These are phyloP conservation scores for Boletus vinaceobasis DNA, from an alignment of 768 basidiomycete species.

Conservation along the genomic window DNA sequence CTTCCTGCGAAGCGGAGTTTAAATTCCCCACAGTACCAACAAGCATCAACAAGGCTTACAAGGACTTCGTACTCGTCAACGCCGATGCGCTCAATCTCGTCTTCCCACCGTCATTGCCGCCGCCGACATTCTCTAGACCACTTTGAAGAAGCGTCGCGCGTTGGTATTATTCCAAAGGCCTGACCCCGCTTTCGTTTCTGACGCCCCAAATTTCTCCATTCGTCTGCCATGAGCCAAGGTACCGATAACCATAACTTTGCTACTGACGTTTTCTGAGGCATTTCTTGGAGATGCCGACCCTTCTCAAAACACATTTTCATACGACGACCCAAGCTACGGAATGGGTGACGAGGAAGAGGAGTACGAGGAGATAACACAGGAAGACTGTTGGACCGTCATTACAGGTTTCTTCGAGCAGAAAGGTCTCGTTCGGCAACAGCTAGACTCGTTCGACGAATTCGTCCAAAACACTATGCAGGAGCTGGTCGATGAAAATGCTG, in stretches of 20 bases:
- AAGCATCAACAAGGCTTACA: constrained; percentile 29
- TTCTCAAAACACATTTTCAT: constrained; percentile 46
- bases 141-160: neutral
- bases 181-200: neutral
- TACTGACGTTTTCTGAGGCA: constrained; percentile 33
- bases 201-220: neutral
- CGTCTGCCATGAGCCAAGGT: constrained; percentile 32
- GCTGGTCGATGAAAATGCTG: constrained; percentile 94
- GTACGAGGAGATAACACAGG: constrained; percentile 83
- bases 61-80: constrained; percentile 21
- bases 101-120: constrained; percentile 10
- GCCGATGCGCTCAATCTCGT: constrained; percentile 17
- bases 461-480: constrained; percentile 99
- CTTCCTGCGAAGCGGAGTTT: constrained; percentile 9
- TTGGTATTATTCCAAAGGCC: neutral
- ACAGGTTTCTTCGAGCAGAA: constrained; percentile 96
- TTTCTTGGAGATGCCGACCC: constrained; percentile 44
- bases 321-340: constrained; percentile 58
- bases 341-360: constrained; percentile 53
- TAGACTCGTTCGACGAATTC: constrained; percentile 98
- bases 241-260: constrained; percentile 15
- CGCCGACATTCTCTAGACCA: neutral
- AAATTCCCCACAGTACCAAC: constrained; percentile 13
- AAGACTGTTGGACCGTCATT: constrained; percentile 95
- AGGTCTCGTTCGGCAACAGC: constrained; percentile 95